These are phyloP conservation scores for Lyophyllum decastes DNA, from an alignment of 768 basidiomycete genomes.

Conservation along the genomic window DNA sequence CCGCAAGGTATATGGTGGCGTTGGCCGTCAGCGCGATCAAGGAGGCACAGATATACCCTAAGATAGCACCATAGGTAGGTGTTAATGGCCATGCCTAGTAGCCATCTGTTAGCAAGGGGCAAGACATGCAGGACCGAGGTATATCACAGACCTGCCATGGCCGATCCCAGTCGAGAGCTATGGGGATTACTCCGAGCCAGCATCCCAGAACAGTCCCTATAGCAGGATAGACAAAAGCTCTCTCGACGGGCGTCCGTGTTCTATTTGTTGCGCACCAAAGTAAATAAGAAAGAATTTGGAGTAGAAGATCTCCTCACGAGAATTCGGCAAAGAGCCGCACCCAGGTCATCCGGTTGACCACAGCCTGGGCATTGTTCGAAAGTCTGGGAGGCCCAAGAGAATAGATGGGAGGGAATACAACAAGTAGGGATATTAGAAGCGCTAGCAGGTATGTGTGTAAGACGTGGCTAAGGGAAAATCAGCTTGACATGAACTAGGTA, in stretches of 20 bases:
- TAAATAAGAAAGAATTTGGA: not conserved
- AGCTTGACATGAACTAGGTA: too few relatives aligned
- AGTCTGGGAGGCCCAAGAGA: conserved; percentile 64
- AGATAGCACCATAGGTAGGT: conserved; percentile 69
- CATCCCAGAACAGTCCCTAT: conserved; percentile 71
- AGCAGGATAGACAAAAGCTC: conserved; percentile 77
- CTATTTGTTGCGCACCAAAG: conserved; percentile 32
- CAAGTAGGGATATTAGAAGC: conserved; percentile 66
- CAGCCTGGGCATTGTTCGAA: conserved; percentile 38
- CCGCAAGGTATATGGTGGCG: conserved; percentile 35
- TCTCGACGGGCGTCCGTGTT: conserved; percentile 67
- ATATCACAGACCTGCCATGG: conserved; percentile 84
- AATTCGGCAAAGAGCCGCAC: conserved; percentile 80
- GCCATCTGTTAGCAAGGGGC: conserved; percentile 5
- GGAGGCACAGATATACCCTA: conserved; percentile 67
- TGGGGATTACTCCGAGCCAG: conserved; percentile 82
- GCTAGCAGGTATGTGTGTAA: conserved; percentile 69
- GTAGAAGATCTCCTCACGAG: conserved; percentile 53
- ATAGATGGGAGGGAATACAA: conserved; percentile 68
- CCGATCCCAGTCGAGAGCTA: conserved; percentile 94
- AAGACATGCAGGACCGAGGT: not conserved
- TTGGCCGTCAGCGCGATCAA: conserved; percentile 53
- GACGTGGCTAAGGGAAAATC: conserved; percentile 40
- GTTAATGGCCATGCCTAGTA: conserved; percentile 81
- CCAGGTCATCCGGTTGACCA: conserved; percentile 67